Evolutionary conservation across 495 filamentous ascomycete genomes (phyloP).

Genomic region (Penicillium malachiteum): DNA sequence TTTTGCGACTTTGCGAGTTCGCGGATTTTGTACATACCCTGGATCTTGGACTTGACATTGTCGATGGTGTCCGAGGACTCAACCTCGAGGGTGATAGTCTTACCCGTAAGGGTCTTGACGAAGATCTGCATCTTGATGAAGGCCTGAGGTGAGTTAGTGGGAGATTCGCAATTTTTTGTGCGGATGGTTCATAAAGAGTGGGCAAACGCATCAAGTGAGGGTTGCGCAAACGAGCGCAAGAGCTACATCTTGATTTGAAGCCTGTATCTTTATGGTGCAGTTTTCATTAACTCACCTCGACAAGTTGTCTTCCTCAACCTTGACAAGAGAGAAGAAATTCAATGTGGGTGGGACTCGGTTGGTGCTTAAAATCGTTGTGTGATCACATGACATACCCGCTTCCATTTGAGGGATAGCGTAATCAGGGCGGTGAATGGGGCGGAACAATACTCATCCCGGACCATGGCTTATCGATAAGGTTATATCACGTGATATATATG

Average conservation of each 20-base stretch:
- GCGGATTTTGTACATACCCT: conserved; percentile 48
- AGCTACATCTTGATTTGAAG: conserved; percentile 5
- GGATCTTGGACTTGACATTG: conserved; percentile 98
- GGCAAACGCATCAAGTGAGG: not conserved
- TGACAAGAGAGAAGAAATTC: conserved; percentile 32
- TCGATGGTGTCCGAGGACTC: conserved; percentile 99
- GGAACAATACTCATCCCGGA: not conserved
- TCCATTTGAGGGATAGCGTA: conserved; percentile 4
- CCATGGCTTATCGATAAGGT: conserved; percentile 1
- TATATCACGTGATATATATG: conserved; percentile 1
- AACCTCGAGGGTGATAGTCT: conserved; percentile 99
- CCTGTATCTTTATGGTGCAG: not conserved
- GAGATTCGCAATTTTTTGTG: not conserved
- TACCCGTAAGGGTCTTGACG: conserved; percentile 99
- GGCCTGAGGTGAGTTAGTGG: conserved; percentile 37
- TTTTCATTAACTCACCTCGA: conserved; percentile 42
- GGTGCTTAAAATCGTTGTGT: conserved; percentile 49
- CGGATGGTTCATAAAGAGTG: not conserved
- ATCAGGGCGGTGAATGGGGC: not conserved
- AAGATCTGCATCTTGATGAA: conserved; percentile 93
- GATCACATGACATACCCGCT: conserved; percentile 37
- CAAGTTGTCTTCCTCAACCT: conserved; percentile 21
- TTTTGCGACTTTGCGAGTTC: not conserved
- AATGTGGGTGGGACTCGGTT: conserved; percentile 27
- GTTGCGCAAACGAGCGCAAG: conserved; percentile 1